Evolutionary conservation across 805 yeast species (phyloP), one percentile per base, ranked within the genome.

Genomic region (Candida pseudofarinosa): DNA sequence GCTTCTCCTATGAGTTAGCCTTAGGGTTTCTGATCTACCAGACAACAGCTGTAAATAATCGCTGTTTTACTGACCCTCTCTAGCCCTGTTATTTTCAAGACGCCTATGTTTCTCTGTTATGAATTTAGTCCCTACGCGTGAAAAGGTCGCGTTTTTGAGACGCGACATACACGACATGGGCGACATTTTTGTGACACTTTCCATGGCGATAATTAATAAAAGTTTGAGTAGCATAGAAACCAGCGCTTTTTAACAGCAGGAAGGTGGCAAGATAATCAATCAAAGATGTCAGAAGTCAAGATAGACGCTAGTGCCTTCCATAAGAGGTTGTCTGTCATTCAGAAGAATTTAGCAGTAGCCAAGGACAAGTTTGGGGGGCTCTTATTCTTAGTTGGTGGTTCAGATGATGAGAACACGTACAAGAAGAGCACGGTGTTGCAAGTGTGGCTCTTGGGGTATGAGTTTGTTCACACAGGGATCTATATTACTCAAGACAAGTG

Each of bases 361-460:
- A 45, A 48, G 31, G 58, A 52, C 4, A 47, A 52, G 37, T 51
- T 58, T 36, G 44, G 60, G 6, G 59, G 65, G 35, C 50, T 66
- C 16, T 53, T 88, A 46, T 77, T 87, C 37, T 79, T 87, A 12
- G 83, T 85, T 37, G 98, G 97, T 10, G 85, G 95, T 5, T 72
- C 87, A 35, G 89, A 88, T 58, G 93, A 86, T 46, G 91, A 85
- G 50, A 85, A 88, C 60, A 95, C 96, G 38, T 89, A 88, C 63
- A 88, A 85, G 59, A 88, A 88, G 64, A 83, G 95, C 10, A 82
- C 95, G 1, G 83, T 85, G 36, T 65, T 90, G 37, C 97, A 90
- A 60, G 85, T 81, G 40, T 91, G 98, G 98, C 69, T 91, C 41
- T 67, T 91, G 38, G 96, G 97, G 3, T 91, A 90, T 60, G 98